Evolutionary conservation across 2,329 filamentous ascomycete genomes (phyloP).

Genomic region (Albifimbria verrucaria): DNA sequence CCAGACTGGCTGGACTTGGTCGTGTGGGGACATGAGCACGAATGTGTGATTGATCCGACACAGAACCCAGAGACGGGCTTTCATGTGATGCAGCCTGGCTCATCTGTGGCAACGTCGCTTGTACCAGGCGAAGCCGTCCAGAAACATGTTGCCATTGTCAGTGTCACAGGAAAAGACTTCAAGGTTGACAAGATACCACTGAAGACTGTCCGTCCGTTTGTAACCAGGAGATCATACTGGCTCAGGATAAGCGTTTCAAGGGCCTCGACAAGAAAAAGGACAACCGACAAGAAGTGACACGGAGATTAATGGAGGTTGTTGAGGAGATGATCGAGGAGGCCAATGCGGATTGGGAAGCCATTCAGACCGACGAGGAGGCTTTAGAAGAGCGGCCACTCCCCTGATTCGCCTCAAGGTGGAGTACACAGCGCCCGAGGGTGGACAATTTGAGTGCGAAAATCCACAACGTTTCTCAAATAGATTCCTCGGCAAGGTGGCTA

Average conservation of each 20-base stretch:
- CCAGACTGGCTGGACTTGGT: slow-evolving; percentile 89
- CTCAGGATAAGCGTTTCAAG: slow-evolving; percentile 72
- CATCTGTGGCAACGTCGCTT: slow-evolving; percentile 90
- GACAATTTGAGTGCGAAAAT: slow-evolving; percentile 87
- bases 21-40: slow-evolving; percentile 97
- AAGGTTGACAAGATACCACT: slow-evolving; percentile 75
- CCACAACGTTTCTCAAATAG: slow-evolving; percentile 94
- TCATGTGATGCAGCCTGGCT: slow-evolving; percentile 95
- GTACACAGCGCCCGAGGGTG: slow-evolving; percentile 79
- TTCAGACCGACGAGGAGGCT: slow-evolving; percentile 65
- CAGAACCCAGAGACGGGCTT: slow-evolving; percentile 87
- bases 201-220: slow-evolving; percentile 86
- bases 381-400: slow-evolving; percentile 67
- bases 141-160: slow-evolving; percentile 87
- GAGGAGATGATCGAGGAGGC: slow-evolving; percentile 86
- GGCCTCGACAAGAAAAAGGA: slow-evolving; percentile 77
- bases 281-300: slow-evolving; percentile 77
- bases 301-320: slow-evolving; percentile 72
- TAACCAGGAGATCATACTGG: slow-evolving; percentile 77
- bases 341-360: slow-evolving; percentile 72
- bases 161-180: slow-evolving; percentile 79
- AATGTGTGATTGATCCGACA: slow-evolving; percentile 83
- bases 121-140: slow-evolving; percentile 84
- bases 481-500: slow-evolving; percentile 87
- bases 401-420: slow-evolving; percentile 89